Evolutionary conservation across 129 eudicot species (phyloP), one percentile per base, ranked within the genome.

Genomic region (Saussurea involucrata): DNA sequence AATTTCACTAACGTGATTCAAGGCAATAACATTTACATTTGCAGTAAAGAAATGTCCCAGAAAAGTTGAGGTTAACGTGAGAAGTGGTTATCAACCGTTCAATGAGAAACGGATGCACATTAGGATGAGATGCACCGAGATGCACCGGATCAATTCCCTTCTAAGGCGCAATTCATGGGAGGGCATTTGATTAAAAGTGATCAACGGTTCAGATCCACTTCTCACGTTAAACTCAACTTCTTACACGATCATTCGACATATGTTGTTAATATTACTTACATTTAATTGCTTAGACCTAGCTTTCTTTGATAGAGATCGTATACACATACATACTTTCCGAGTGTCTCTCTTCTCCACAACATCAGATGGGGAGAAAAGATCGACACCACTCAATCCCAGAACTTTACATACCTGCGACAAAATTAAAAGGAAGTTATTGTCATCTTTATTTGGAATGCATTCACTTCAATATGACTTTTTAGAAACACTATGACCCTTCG

Each of bases 301-400:
- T 78, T 86, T 86, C 85, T 75, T 90, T 64, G 96, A 90, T 57
- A 90, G 81, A 63, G 92, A 86, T 33, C 92, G 80, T 82, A 90
- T 81, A 79, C 96, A 90, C 66, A 90, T 80, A 72, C 92, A 90
- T 68, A 90, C 92, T 90, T 90, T 90, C 64, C 92, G 68, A 24
- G 83, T 86, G 69, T 86, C 73, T 73, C 78, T 86, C 69, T 86
- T 88, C 84, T 90, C 96, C 66, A 88, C 96, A 68, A 90, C 96
- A 88, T 90, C 96, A 7, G 96, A 88, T 8, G 96, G 92, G 53
- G 96, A 85, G 81, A 90, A 90, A 70, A 90, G 92, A 78, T 90
- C 92, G n/a, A 90, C 87, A 69, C 88, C 90, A 78, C 82, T 76
- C 86, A 90, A 72, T 64, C 96, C 96, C 85, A 90, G 17, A 71